Evolutionary conservation across 2,329 filamentous ascomycete species (phyloP), one percentile per base, ranked within the genome.

Genomic region (Diaporthe sp.): DNA sequence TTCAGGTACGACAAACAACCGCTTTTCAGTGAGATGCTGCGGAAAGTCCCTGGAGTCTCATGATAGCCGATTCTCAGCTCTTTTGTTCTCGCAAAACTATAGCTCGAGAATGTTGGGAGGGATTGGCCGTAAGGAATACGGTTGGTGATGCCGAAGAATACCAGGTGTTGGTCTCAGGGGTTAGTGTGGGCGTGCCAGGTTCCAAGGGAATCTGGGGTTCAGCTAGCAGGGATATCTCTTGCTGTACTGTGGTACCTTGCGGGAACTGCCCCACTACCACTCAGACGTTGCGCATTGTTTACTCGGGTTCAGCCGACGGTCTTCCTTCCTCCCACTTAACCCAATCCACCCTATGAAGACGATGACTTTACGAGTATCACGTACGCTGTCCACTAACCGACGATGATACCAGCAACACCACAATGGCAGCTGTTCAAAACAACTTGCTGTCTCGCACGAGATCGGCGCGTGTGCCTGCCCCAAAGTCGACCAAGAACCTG

Each of bases 401-500:
- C 10, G 13, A 61, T 70, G 71, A 61, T 17, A 47, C 42, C 8
- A 44, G 42, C 35, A 17, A 44, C 42, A 17, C 44, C 10, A 15
- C 10, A 27, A 75, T 75, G 73, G 65, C 73, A 22, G 50, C 70
- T 30, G 50, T 39, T 51, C 73, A 75, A 25, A 70, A 53, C 25
- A n/a, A 63, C 39, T 35, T 74, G 37, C 47, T 58, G 5, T 68
- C 72, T 27, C 74, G 74, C 61, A 50, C 68, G 35, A 71, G 74
- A 44, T 70, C 72, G 25, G 53, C 74, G 13, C 74, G 74, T n/a
- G 61, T 74, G 17, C 39, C 72, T 1, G 68, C 61, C 35, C 53
- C 69, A 32, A 56, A 72, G 47, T 51, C 72, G n/a, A 73, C 39
- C 65, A 71, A 32, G 56, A 25, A 8, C 47, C 22, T 63, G 50